phyloP scores from a whole-genome alignment of 106 monocot genomes.

The Platanthera guangdongensis region DNA sequence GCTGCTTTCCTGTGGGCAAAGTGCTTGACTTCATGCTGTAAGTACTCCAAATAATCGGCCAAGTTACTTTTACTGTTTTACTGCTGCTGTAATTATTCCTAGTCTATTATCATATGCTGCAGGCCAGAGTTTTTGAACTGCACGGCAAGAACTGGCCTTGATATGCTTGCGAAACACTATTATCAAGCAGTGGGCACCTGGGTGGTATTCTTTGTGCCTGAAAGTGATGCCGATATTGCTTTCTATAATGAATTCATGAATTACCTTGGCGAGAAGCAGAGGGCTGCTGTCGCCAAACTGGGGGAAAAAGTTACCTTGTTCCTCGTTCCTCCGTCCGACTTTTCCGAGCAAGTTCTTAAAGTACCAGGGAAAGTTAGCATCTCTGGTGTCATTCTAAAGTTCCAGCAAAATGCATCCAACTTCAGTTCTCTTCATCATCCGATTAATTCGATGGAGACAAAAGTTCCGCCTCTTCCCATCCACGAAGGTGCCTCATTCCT shows the following conservation, averaged over 20 bases:
- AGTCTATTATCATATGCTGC: conserved; percentile 14
- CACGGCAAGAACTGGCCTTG: conserved; percentile 89
- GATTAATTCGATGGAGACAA: conserved; percentile 24
- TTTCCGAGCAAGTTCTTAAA: conserved; percentile 83
- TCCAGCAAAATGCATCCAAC: conserved; percentile 47
- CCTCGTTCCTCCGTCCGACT: conserved; percentile 90
- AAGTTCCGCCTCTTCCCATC: conserved; percentile 5
- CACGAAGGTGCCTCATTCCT: conserved; percentile 23
- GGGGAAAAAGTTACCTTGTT: conserved; percentile 83
- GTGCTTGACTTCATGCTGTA: conserved; percentile 87
- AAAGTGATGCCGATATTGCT: conserved; percentile 73
- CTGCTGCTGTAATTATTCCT: not conserved
- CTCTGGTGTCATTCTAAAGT: conserved; percentile 79
- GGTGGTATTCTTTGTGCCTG: conserved; percentile 98
- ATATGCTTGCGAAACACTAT: conserved; percentile 93
- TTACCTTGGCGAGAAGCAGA: conserved; percentile 82
- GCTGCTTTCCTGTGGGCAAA: conserved; percentile 98
- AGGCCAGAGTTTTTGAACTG: conserved; percentile 85
- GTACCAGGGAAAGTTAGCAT: conserved; percentile 97
- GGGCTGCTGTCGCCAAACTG: conserved; percentile 82
- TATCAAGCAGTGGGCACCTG: conserved; percentile 76
- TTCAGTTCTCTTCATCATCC: conserved; percentile 35
- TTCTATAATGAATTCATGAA: conserved; percentile 94
- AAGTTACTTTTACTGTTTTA: not conserved
- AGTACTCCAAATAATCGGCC: conserved; percentile 22